Evolutionary conservation across 2,329 filamentous ascomycete genomes (phyloP).

Genomic region (Elsinoe ampelina): DNA sequence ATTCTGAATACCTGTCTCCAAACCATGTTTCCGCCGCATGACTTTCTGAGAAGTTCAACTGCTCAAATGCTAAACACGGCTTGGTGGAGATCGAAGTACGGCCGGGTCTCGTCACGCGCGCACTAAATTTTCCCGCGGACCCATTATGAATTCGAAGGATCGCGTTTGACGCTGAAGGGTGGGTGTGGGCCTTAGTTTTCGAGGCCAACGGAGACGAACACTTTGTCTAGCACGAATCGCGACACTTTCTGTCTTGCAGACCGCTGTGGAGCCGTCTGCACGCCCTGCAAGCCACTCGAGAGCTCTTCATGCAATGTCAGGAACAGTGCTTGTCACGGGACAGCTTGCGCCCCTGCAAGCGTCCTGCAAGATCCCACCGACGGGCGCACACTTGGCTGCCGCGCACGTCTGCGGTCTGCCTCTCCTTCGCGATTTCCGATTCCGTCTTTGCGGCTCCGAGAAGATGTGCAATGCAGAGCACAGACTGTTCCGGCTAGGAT

Average conservation of each 20-base stretch:
- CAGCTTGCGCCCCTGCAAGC: conserved; percentile 7
- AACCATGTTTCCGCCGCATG: neutral
- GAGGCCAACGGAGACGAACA: neutral
- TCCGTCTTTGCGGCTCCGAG: neutral
- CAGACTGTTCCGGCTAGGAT: conserved; percentile 3
- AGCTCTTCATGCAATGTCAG: conserved; percentile 9
- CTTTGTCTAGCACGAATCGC: neutral
- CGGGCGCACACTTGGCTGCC: neutral
- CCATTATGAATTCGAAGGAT: neutral
- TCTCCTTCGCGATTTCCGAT: neutral
- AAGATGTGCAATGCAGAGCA: conserved; percentile 4
- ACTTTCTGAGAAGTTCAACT: neutral
- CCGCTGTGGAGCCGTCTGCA: neutral
- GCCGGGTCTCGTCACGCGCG: conserved; percentile 9
- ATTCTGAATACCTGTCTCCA: neutral
- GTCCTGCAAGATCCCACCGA: conserved; percentile 3
- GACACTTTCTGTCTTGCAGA: neutral
- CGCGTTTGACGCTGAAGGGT: conserved; percentile 1
- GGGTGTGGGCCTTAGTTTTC: conserved; percentile 6
- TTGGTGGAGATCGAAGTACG: neutral
- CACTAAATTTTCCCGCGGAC: neutral
- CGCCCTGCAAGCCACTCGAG: conserved; percentile 8
- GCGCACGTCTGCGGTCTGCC: neutral
- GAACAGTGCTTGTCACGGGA: conserved; percentile 7
- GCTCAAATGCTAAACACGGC: neutral